Base-by-base conservation (phyloP, 2,329 filamentous ascomycete species). In the Trichoderma semiorbis region DNA sequence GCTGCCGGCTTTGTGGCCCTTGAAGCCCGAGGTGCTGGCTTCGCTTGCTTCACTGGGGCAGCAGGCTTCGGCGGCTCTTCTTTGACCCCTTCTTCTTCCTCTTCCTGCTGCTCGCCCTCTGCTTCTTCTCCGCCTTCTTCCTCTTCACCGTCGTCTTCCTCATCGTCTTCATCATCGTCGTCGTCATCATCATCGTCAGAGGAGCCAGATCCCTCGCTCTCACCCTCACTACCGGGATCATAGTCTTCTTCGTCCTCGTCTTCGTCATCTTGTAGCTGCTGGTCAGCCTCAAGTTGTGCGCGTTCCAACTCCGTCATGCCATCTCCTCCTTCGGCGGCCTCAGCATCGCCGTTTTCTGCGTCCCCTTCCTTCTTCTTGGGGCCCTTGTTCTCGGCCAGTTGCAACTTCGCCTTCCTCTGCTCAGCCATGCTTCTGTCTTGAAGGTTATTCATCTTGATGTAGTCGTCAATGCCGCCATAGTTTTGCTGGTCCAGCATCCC, bases 361-460 rank as follows among this genome's bases (percentile, higher is more conserved):
- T 80, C 85, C 16, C 83, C 82, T 0, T 79, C 79, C 5, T 75
- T 81, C 77, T 84, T 85, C 77, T 86, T 87, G 58, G 80, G 78
- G 43, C 80, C 83, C 75, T 85, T 83, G 74, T 91, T 91, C 77
- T 91, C 89, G 3, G 86, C 85, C 66, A 91, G 79, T 78, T 90
- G 84, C 32, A 86, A 82, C 84, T 91, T 92, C 2, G 88, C 90
- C 76, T 90, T 90, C 66, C 90, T 81, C 77, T 88, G 86, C 77
- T 92, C 90, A 0, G 90, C 90, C 89, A 92, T 89, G 77, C 90
- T 92, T 72, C 88, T 84, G 76, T 92, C 90, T 73, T 91, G 88
- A 30, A 92, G 83, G 0, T 86, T 84, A 74, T 92, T 87, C 11
- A 84, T 84, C 76, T 86, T 85, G 61, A 92, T 84, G 76, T 90